A percentile compares a stretch with the other conserved stretches of the same genome.
Conservation (phyloP, 176 grass and related monocot species). For the Aegilops sharonensis region DNA sequence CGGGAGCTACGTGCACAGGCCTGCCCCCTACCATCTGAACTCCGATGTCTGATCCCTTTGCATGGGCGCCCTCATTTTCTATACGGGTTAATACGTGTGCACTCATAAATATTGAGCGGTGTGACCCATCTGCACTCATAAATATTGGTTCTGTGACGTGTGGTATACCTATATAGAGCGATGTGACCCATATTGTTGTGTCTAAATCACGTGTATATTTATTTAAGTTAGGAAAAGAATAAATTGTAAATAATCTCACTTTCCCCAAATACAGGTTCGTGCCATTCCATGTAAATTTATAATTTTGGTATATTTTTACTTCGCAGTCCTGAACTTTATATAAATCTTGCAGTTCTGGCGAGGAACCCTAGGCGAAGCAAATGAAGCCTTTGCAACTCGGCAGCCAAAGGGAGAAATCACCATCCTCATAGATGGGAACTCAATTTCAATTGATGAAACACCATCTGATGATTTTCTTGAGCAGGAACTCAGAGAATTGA, state of each 20-base stretch:
- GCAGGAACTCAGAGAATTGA: constrained; percentile 75
- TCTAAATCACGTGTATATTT: background rate
- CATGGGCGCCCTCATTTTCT: background rate
- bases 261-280: background rate
- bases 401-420: constrained; percentile 93
- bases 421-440: constrained; percentile 68
- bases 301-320: background rate
- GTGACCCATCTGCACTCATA: background rate
- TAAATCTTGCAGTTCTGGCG: constrained; percentile 81
- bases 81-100: background rate
- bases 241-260: background rate
- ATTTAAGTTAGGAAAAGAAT: background rate
- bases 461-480: constrained; percentile 71
- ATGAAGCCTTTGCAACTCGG: constrained; percentile 50
- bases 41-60: background rate
- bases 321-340: background rate
- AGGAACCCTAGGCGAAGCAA: constrained; percentile 83
- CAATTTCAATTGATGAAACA: constrained; percentile 47
- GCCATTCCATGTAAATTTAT: constrained; percentile 1
- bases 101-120: background rate
- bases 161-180: background rate
- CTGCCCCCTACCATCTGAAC: background rate
- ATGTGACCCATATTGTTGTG: background rate
- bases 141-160: background rate
- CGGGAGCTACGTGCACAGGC: no score